Evolutionary conservation across 805 yeast species (phyloP).

Genomic region (Myxozyma sirexii): DNA sequence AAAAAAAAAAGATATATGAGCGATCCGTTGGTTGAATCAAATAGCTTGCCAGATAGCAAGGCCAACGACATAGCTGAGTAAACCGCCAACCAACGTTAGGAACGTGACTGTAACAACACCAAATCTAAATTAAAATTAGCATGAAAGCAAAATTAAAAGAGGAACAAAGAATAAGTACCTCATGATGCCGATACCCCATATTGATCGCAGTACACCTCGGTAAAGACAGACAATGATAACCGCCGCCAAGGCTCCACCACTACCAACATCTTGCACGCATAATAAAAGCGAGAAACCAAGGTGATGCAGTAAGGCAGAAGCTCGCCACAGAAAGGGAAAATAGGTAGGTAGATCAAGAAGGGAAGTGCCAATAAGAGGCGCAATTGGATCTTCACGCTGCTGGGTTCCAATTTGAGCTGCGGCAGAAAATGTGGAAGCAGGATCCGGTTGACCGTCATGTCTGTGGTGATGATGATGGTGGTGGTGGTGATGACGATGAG

Average conservation of each 20-base stretch:
- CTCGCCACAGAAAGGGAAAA: constrained; percentile 31
- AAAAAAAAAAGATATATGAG: too few relatives aligned
- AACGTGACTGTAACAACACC: constrained; percentile 32
- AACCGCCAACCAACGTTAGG: constrained; percentile 30
- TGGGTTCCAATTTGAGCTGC: constrained; percentile 27
- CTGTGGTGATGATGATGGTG: constrained; percentile 25
- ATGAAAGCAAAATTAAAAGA: not conserved
- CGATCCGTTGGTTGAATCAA: not conserved
- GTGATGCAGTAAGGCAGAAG: constrained; percentile 28
- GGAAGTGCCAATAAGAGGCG: constrained; percentile 31
- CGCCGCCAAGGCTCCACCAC: constrained; percentile 2
- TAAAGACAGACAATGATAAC: constrained; percentile 23
- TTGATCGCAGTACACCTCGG: constrained; percentile 25
- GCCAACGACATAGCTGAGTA: constrained; percentile 27
- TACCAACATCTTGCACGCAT: constrained; percentile 17
- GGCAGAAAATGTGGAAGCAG: constrained; percentile 25
- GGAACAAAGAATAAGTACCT: constrained; percentile 5
- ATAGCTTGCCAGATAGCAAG: constrained; percentile 29
- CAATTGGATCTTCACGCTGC: constrained; percentile 31
- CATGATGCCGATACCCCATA: constrained; percentile 34
- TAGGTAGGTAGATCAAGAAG: constrained; percentile 30
- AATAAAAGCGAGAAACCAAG: constrained; percentile 30
- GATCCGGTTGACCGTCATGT: constrained; percentile 19
- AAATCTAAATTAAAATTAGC: constrained; percentile 5
- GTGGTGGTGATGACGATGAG: constrained; percentile 18